These are phyloP conservation scores for Starmerella potacharoeniae DNA, from an alignment of 805 yeast species.

Conservation along the genomic window DNA sequence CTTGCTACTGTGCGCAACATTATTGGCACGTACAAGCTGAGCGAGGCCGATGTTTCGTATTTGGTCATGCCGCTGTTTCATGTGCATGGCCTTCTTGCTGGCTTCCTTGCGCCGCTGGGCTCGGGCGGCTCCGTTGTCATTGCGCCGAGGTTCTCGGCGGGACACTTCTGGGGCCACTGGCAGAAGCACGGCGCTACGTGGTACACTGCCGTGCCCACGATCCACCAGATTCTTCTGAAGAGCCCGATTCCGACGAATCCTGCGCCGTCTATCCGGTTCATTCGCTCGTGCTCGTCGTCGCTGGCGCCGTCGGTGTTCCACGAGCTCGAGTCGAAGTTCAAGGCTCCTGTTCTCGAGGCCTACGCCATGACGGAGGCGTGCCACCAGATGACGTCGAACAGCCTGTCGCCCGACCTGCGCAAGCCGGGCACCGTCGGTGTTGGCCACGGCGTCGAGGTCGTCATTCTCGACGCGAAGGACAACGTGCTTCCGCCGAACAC, in stretches of 20 bases:
- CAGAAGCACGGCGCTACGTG: constrained; percentile 42
- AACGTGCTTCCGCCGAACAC: constrained; percentile 38
- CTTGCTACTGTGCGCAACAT: constrained; percentile 50
- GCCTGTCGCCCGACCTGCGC: constrained; percentile 51
- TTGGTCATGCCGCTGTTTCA: constrained; percentile 71
- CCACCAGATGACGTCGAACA: constrained; percentile 70
- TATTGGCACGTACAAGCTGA: constrained; percentile 43
- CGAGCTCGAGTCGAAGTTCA: constrained; percentile 44
- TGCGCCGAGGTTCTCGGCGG: constrained; percentile 53
- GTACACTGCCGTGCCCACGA: constrained; percentile 73
- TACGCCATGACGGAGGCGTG: constrained; percentile 75
- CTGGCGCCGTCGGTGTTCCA: constrained; percentile 55
- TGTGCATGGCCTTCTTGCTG: constrained; percentile 64
- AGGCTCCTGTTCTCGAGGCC: constrained; percentile 63
- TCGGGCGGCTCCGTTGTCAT: constrained; percentile 52
- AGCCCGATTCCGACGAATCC: constrained; percentile 37
- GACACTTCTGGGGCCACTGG: constrained; percentile 50
- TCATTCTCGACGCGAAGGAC: constrained; percentile 42
- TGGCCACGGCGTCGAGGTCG: constrained; percentile 57
- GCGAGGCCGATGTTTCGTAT: constrained; percentile 42
- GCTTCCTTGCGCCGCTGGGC: constrained; percentile 47
- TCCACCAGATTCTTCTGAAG: constrained; percentile 53
- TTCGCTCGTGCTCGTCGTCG: constrained; percentile 62
- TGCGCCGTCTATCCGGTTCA: constrained; percentile 48
- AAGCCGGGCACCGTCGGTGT: constrained; percentile 65